Conservation (phyloP, 768 basidiomycete species). For the Russula griseocarnosa region DNA sequence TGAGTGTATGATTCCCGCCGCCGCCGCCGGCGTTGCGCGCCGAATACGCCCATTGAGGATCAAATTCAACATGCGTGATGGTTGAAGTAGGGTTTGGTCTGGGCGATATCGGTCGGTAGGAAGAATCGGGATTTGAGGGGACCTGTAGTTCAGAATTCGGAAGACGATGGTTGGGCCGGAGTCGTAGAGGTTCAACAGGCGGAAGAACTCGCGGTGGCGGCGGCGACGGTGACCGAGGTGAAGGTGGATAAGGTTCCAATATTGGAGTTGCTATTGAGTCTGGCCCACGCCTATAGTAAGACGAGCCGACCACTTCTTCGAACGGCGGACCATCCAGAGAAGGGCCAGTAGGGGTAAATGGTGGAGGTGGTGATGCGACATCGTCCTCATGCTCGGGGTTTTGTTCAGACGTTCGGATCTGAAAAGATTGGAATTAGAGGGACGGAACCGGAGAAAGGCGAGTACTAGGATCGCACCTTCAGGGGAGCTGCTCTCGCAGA, state of each 20-base stretch:
- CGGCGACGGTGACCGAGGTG: background rate
- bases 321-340: constrained; percentile 41
- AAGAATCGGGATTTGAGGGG: background rate
- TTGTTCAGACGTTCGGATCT: constrained; percentile 1
- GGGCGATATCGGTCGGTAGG: background rate
- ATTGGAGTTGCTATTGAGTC: constrained; percentile 30
- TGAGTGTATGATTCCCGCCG: constrained; percentile 15
- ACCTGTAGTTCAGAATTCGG: constrained; percentile 1
- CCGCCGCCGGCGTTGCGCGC: constrained; percentile 24
- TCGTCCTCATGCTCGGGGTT: background rate
- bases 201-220: background rate
- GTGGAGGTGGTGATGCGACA: constrained; percentile 37
- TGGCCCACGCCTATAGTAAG: constrained; percentile 26
- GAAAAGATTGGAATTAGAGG: background rate
- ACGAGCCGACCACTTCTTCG: constrained; percentile 31
- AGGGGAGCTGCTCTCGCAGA: constrained; percentile 4
- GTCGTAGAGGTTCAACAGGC: constrained; percentile 5
- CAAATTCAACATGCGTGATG: constrained; percentile 35
- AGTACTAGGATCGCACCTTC: constrained; percentile 13
- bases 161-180: constrained; percentile 2
- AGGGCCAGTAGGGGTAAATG: constrained; percentile 39
- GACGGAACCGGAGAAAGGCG: background rate
- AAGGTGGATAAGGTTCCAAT: constrained; percentile 21
- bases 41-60: constrained; percentile 49
- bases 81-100: constrained; percentile 5